These are phyloP conservation scores for Fusarium sp. DNA, from an alignment of 2,329 filamentous ascomycete species.

Conservation along the genomic window DNA sequence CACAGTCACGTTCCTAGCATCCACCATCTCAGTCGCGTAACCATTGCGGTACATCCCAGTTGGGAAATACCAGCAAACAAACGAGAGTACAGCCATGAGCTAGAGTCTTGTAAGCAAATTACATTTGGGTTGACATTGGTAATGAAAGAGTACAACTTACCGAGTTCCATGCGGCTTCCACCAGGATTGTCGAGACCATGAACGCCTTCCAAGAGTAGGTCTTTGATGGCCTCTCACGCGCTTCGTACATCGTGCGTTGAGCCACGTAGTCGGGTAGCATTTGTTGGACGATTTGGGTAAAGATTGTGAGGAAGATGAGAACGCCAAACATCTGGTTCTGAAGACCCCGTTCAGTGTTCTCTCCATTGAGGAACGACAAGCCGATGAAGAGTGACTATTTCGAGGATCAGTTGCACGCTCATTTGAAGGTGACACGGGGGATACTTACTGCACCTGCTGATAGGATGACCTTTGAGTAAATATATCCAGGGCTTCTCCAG, in stretches of 20 bases:
- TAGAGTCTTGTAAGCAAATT: constrained; percentile 37
- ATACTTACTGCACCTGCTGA: constrained; percentile 53
- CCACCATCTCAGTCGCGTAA: constrained; percentile 62
- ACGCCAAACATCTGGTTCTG: constrained; percentile 81
- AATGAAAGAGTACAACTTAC: constrained; percentile 57
- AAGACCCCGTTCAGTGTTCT: constrained; percentile 74
- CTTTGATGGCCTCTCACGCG: constrained; percentile 77
- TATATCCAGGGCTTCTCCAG: constrained; percentile 68
- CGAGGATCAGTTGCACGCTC: not conserved
- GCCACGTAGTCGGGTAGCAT: constrained; percentile 80
- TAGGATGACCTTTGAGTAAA: constrained; percentile 68
- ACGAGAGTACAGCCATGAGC: constrained; percentile 67
- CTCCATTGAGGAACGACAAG: constrained; percentile 75
- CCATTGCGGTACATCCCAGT: constrained; percentile 75
- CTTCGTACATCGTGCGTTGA: constrained; percentile 79
- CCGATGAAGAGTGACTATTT: constrained; percentile 72
- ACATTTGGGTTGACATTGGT: rapidly evolving
- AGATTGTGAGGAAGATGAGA: constrained; percentile 80
- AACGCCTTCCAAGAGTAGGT: constrained; percentile 79
- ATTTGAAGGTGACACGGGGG: rapidly evolving
- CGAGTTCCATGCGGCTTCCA: constrained; percentile 78
- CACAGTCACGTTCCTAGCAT: constrained; percentile 70
- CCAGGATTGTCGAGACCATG: constrained; percentile 71
- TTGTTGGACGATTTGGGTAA: constrained; percentile 75
- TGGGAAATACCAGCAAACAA: constrained; percentile 78